phyloP scores from a whole-genome alignment of 2,329 filamentous ascomycete genomes.

The Gaeumannomyces sp. region DNA sequence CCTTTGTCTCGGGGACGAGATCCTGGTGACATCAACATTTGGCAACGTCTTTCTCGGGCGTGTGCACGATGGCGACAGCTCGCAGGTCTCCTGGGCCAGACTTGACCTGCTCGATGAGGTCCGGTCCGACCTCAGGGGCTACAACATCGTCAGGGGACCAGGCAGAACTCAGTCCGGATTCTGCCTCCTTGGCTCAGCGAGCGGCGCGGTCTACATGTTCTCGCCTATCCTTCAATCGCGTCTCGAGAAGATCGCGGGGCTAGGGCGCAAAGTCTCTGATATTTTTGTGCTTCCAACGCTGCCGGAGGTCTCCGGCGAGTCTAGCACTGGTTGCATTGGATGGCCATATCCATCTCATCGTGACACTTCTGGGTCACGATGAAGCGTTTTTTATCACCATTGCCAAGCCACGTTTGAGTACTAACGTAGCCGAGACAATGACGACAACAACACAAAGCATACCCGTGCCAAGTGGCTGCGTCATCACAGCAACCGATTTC shows the following conservation, averaged over 20 bases:
- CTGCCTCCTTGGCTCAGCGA: constrained; percentile 43
- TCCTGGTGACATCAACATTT: constrained; percentile 44
- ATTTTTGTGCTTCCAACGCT: constrained; percentile 35
- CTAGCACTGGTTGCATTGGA: neutral
- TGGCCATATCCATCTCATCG: constrained; percentile 25
- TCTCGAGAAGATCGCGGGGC: constrained; percentile 25
- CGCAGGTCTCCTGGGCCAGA: constrained; percentile 35
- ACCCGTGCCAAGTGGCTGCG: constrained; percentile 32
- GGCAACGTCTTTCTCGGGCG: constrained; percentile 17
- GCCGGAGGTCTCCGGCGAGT: constrained; percentile 1
- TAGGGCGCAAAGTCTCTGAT: constrained; percentile 45
- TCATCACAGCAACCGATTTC: constrained; percentile 40
- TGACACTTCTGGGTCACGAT: constrained; percentile 40
- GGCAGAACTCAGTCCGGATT: constrained; percentile 24
- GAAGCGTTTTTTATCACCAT: constrained; percentile 25
- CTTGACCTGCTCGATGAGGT: constrained; percentile 29
- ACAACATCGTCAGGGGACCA: constrained; percentile 34
- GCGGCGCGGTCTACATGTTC: constrained; percentile 42
- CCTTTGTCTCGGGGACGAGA: constrained; percentile 70
- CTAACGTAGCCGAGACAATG: neutral
- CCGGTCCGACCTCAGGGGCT: constrained; percentile 34
- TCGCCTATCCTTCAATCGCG: constrained; percentile 22
- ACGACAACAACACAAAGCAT: neutral
- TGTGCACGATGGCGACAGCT: neutral
- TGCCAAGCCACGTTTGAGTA: neutral